Conservation (phyloP, 2,329 filamentous ascomycete genomes). For the Alternaria ethzedia region DNA sequence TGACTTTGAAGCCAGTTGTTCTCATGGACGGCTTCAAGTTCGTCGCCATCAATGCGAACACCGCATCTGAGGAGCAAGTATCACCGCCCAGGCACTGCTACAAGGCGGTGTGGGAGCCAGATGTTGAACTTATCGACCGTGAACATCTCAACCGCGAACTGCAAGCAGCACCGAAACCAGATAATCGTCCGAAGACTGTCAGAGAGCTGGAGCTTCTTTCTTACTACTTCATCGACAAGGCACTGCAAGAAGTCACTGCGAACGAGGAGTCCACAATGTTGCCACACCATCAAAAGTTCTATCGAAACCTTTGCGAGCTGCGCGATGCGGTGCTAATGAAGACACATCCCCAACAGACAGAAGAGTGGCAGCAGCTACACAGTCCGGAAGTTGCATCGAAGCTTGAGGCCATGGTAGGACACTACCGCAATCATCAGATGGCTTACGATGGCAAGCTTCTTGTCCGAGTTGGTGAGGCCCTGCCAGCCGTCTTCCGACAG, state of each 20-base stretch:
- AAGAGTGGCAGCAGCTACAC: conserved; percentile 16
- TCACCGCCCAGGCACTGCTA: conserved; percentile 11
- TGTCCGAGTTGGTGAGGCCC: conserved; percentile 17
- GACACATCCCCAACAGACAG: conserved; percentile 19
- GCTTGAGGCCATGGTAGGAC: conserved; percentile 7
- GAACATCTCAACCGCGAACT: conserved; percentile 10
- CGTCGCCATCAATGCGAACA: conserved; percentile 9
- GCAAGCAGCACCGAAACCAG: conserved; percentile 10
- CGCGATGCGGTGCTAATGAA: conserved; percentile 3
- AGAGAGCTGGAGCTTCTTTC: conserved; percentile 17
- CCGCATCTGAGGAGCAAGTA: neutral
- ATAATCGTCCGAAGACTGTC: conserved; percentile 10
- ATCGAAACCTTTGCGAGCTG: conserved; percentile 9
- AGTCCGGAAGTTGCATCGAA: conserved; percentile 3
- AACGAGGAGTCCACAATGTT: conserved; percentile 10
- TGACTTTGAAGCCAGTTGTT: conserved; percentile 7
- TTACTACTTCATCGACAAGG: conserved; percentile 18
- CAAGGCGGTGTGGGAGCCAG: conserved; percentile 17
- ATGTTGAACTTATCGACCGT: conserved; percentile 14
- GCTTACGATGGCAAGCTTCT: conserved; percentile 21
- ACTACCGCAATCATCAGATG: conserved; percentile 13
- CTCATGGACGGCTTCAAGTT: conserved; percentile 23
- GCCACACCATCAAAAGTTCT: conserved; percentile 19
- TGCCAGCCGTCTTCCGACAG: conserved; percentile 17
- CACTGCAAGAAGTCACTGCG: conserved; percentile 3